Evolutionary conservation across 2,329 filamentous ascomycete genomes (phyloP).

Genomic region (Beauveria brongniartii): DNA sequence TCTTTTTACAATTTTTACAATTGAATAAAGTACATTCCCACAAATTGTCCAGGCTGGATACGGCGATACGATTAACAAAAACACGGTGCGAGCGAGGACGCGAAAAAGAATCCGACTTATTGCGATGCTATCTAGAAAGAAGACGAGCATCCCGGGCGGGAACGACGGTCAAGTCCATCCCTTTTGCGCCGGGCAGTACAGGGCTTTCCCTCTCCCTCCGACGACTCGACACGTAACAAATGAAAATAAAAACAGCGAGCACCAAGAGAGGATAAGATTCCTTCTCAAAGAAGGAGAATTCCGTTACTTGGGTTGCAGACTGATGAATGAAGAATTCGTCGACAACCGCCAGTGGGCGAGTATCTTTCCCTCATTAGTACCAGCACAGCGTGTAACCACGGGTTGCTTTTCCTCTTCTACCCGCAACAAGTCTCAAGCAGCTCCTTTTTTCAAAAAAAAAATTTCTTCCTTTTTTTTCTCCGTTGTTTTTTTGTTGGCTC

Average conservation of each 20-base stretch:
- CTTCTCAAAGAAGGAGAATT: too few species aligned
- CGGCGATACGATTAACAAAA: not conserved
- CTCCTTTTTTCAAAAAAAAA: not conserved
- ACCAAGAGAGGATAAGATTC: constrained; percentile 9
- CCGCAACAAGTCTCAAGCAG: not conserved
- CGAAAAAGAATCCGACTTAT: too few species aligned
- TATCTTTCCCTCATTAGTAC: constrained; percentile 99
- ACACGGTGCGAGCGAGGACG: too few species aligned
- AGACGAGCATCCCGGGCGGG: constrained; percentile 37
- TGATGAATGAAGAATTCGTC: constrained; percentile 14
- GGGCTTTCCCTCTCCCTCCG: constrained; percentile 85
- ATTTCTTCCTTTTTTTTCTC: not conserved
- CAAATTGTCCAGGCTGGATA: constrained; percentile 9
- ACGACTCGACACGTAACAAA: constrained; percentile 9
- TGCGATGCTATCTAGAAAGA: constrained; percentile 12
- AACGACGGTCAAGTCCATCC: constrained; percentile 83
- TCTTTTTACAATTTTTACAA: not conserved
- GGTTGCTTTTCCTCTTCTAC: not conserved
- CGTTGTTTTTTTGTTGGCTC: not conserved
- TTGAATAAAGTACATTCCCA: not conserved
- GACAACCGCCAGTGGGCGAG: constrained; percentile 42
- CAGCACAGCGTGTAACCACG: constrained; percentile 32
- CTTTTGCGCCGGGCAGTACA: constrained; percentile 63
- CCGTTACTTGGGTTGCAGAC: not conserved
- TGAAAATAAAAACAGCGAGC: constrained; percentile 12